These are phyloP conservation scores for Pichia sp. DNA, from an alignment of 1,139 yeast genomes.

Conservation along the genomic window DNA sequence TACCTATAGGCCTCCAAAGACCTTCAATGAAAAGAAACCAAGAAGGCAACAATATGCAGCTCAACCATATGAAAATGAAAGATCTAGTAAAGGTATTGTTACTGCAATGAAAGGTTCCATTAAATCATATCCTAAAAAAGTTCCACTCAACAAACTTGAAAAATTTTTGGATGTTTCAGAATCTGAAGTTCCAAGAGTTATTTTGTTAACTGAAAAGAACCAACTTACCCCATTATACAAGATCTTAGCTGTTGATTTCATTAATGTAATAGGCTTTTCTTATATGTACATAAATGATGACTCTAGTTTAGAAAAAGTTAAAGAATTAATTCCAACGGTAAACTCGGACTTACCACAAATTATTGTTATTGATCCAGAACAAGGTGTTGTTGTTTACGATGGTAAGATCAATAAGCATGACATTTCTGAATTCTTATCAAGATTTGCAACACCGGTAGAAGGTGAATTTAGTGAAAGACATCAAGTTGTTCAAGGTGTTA, in stretches of 20 bases:
- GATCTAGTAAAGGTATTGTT: constrained; percentile 55
- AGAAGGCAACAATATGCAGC: constrained; percentile 42
- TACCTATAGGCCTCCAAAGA: constrained; percentile 78
- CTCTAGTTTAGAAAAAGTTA: neutral
- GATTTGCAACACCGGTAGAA: constrained; percentile 22
- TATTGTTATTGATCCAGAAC: constrained; percentile 16
- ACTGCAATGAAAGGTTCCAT: constrained; percentile 55
- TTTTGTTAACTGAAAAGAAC: constrained; percentile 42
- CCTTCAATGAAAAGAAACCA: constrained; percentile 29
- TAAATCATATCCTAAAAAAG: constrained; percentile 63
- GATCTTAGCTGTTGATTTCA: constrained; percentile 70
- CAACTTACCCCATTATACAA: constrained; percentile 59
- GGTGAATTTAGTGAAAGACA: constrained; percentile 25
- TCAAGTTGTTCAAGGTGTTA: constrained; percentile 19
- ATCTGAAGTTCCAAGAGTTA: constrained; percentile 35
- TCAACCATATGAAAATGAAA: constrained; percentile 65
- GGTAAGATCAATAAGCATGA: constrained; percentile 18
- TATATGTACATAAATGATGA: constrained; percentile 27
- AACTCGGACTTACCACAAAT: constrained; percentile 15
- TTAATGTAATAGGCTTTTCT: constrained; percentile 42
- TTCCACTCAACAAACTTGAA: constrained; percentile 34
- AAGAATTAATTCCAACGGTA: constrained; percentile 9
- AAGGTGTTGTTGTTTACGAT: constrained; percentile 13
- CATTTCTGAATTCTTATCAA: constrained; percentile 20
- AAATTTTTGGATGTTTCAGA: constrained; percentile 22